Conservation (phyloP, 148 eudicot species). For the Cornus florida region DNA sequence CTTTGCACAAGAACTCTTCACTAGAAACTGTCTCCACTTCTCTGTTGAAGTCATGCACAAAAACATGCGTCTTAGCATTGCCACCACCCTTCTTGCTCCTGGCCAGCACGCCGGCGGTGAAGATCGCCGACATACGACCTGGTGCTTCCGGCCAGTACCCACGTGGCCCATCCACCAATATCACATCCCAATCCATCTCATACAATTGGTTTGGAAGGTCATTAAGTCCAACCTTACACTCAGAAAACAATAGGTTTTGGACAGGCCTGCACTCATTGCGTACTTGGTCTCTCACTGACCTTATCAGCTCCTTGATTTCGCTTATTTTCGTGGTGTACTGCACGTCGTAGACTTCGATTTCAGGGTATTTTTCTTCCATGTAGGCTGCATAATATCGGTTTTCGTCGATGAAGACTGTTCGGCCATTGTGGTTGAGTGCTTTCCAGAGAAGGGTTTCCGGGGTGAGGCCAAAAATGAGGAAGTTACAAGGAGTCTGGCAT, state of each 20-base stretch:
- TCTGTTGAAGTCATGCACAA: conserved; percentile 62
- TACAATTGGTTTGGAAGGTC: conserved; percentile 69
- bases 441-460: conserved; percentile 73
- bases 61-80: conserved; percentile 51
- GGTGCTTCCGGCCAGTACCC: conserved; percentile 79
- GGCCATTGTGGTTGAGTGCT: conserved; percentile 62
- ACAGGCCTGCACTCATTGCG: conserved; percentile 66
- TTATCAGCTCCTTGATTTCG: conserved; percentile 46
- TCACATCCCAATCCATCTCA: conserved; percentile 67
- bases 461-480: conserved; percentile 74
- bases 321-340: conserved; percentile 65
- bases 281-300: conserved; percentile 43
- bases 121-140: conserved; percentile 62
- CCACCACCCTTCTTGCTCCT: conserved; percentile 51
- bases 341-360: conserved; percentile 70
- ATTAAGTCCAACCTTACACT: conserved; percentile 60
- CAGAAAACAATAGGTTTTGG: conserved; percentile 65
- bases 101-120: conserved; percentile 66
- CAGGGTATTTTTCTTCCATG: conserved; percentile 69
- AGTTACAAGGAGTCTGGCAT: conserved; percentile 66
- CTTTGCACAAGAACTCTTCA: conserved; percentile 63
- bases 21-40: conserved; percentile 42
- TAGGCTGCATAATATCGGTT: conserved; percentile 77
- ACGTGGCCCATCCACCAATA: conserved; percentile 65
- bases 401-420: conserved; percentile 76